A percentile compares a stretch with the other conserved stretches of the same genome.
Evolutionary conservation across 2,329 filamentous ascomycete genomes (phyloP).

Genomic region (Colletotrichum sp.): DNA sequence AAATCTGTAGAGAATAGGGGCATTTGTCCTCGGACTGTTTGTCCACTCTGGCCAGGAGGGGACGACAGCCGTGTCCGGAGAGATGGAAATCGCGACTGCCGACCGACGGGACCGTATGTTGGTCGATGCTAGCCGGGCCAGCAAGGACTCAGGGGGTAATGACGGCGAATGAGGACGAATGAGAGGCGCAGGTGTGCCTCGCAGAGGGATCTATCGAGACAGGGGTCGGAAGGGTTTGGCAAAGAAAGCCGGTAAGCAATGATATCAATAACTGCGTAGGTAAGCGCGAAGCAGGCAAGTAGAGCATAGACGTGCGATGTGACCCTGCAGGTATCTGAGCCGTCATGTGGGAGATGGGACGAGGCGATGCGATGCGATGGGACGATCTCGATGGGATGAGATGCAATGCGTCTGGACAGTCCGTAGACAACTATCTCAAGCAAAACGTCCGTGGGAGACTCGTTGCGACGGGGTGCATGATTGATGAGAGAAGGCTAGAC

Average conservation of each 20-base stretch:
- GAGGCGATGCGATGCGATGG: background rate
- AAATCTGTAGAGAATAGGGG: slow-evolving; percentile 9
- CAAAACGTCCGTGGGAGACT: background rate
- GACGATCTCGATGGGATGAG: background rate
- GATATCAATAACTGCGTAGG: background rate
- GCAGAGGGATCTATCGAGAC: background rate
- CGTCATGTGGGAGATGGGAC: background rate
- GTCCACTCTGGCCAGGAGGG: background rate
- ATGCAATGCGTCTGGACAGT: background rate
- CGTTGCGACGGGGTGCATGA: background rate
- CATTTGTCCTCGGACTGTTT: background rate
- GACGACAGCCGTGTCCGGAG: background rate
- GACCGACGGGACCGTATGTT: background rate
- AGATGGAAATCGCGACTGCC: background rate
- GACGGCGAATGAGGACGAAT: background rate
- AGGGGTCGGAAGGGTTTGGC: background rate
- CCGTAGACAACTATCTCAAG: background rate
- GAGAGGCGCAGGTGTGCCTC: background rate
- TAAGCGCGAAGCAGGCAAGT: background rate
- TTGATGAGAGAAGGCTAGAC: background rate
- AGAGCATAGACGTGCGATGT: background rate
- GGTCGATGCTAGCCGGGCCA: background rate
- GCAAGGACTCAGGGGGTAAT: background rate
- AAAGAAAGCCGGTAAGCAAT: background rate
- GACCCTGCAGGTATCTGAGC: background rate